Percentiles rank a stretch among this genome's conserved stretches.
phyloP scores from a whole-genome alignment of 495 filamentous ascomycete genomes.

The Aspergillus conjunctus region DNA sequence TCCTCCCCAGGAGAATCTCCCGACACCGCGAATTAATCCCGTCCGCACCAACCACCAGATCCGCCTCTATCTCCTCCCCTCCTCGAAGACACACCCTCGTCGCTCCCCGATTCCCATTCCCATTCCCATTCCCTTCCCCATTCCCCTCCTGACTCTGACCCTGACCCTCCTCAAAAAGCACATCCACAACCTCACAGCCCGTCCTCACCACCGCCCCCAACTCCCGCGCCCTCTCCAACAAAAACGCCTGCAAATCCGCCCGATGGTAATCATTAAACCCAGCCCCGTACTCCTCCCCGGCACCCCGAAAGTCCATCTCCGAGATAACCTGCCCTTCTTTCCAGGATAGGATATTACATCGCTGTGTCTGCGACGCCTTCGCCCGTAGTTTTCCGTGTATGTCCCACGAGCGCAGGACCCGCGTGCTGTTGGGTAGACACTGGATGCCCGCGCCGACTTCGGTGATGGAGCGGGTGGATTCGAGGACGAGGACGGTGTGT shows the following conservation, averaged over 20 bases:
- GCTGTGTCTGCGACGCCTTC: conserved; percentile 47
- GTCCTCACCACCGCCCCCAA: conserved; percentile 51
- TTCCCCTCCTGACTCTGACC: not conserved
- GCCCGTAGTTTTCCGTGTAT: conserved; percentile 27
- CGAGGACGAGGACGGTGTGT: conserved; percentile 61
- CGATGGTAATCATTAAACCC: conserved; percentile 62
- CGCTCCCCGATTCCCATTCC: not conserved
- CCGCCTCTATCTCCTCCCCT: conserved; percentile 37
- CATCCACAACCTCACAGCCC: conserved; percentile 40
- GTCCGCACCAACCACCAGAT: conserved; percentile 60
- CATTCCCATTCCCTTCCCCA: no score
- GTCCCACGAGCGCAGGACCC: conserved; percentile 56
- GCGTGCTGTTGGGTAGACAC: conserved; percentile 55
- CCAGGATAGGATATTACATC: conserved; percentile 57
- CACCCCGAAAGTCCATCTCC: conserved; percentile 49
- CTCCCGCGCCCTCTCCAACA: conserved; percentile 51
- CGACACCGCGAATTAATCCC: conserved; percentile 51
- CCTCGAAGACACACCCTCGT: conserved; percentile 20
- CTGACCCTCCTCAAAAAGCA: conserved; percentile 35
- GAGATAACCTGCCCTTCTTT: conserved; percentile 51
- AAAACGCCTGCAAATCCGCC: conserved; percentile 53
- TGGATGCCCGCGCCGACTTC: conserved; percentile 56
- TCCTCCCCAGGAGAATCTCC: conserved; percentile 38
- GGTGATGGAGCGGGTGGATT: conserved; percentile 55
- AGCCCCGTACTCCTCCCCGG: conserved; percentile 41